Evolutionary conservation across 345 rosid species (phyloP), one percentile per base, ranked within the genome.

Genomic region (Gossypium mustelinum): DNA sequence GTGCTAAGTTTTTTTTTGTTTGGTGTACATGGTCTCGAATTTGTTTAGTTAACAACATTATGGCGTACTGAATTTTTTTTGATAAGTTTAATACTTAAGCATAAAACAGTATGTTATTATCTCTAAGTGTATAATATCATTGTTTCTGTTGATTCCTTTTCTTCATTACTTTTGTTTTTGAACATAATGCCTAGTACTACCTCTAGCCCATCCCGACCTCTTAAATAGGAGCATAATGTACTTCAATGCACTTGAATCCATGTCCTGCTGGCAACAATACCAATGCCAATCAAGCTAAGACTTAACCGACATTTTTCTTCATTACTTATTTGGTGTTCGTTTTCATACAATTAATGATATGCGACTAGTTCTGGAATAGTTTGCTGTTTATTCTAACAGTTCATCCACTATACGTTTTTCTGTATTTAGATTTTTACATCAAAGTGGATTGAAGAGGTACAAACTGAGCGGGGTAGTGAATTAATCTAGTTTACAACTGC

Each of bases 301-400:
- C 41, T 34, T 7, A 34, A 34, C 7, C 41, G 41, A 1, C 41
- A 34, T 34, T 34, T 48, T 27, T 61, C 59, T 44, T 56, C 44
- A 20, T 56, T 22, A 7, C 68, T 43, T 59, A 41, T n/a, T 58
- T 18, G 68, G 1, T 70, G 51, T 1, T 72, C 13, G 9, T 43
- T 56, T 56, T 57, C 55, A 39, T 66, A 70, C 51, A 57, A 56
- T 73, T 55, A 45, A 67, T 41, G 24, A 9, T 73, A 43, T 76
- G 71, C 13, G 45, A 27, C 47, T 60, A 45, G 70, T 20, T 79
- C 48, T 62, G 9, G 57, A 16, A 65, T 45, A 48, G 54, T 7
- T 68, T 65, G 41, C 76, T 52, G n/a, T 82, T 20, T 77, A 41
- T 11, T 9, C 76, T 81, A 48, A 51, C 72, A 29, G 29, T 20